Evolutionary conservation across 2,329 filamentous ascomycete species (phyloP).

Genomic region (Pseudocercospora fuligena): DNA sequence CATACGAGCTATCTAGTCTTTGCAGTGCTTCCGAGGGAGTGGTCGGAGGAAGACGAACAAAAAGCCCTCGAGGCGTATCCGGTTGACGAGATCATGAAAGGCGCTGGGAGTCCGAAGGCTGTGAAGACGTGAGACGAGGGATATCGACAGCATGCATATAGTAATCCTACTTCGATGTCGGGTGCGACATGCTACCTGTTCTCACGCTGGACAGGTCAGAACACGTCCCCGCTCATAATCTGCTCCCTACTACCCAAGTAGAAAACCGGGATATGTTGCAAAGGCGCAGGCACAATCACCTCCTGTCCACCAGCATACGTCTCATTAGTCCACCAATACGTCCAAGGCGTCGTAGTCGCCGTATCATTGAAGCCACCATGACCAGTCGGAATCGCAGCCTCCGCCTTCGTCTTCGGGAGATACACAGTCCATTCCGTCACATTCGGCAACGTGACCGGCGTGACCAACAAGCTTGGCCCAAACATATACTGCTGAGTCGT

Average conservation of each 20-base stretch:
- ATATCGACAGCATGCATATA: conserved; percentile 1
- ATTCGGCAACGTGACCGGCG: conserved; percentile 44
- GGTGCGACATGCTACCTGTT: not conserved
- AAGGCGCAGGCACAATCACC: conserved; percentile 36
- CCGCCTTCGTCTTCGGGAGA: conserved; percentile 37
- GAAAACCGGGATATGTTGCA: conserved; percentile 40
- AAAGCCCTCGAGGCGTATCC: conserved; percentile 36
- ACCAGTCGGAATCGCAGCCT: conserved; percentile 20
- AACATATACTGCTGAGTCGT: conserved; percentile 50
- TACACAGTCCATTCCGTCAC: conserved; percentile 46
- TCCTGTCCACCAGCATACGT: conserved; percentile 46
- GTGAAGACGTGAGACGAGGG: conserved; percentile 6
- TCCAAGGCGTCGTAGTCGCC: conserved; percentile 39
- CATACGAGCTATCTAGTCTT: conserved; percentile 98
- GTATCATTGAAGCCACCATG: conserved; percentile 1
- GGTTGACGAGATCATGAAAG: conserved; percentile 28
- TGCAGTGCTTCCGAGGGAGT: conserved; percentile 83
- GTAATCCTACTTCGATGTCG: not conserved
- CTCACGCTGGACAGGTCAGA: conserved; percentile 14
- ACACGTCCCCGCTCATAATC: conserved; percentile 33
- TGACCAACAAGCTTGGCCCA: conserved; percentile 44
- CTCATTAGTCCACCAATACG: conserved; percentile 48
- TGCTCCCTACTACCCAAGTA: conserved; percentile 35
- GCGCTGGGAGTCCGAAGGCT: conserved; percentile 10
- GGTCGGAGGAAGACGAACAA: conserved; percentile 81